Evolutionary conservation across 495 filamentous ascomycete genomes (phyloP), one percentile per base, ranked within the genome.

Genomic region (Talaromyces adpressus): DNA sequence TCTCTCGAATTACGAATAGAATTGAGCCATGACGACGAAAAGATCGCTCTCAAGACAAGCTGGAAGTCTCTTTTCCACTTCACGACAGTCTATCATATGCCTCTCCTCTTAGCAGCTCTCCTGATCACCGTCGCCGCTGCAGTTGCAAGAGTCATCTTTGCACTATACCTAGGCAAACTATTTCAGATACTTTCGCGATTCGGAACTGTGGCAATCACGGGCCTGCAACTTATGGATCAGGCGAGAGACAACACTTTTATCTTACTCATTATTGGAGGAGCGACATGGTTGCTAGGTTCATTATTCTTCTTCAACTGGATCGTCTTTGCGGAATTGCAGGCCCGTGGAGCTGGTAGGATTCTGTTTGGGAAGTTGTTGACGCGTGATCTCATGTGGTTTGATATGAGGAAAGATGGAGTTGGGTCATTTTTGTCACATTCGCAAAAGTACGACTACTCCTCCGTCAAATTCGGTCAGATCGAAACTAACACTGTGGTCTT

Each of bases 371-470:
- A 82, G 2, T 72, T 98, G 18, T 67, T 95, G 22, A 69, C 78
- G 16, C 92, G 89, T 70, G 85, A 93, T 30, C 82, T 95, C 63
- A 80, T 79, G 59, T 98, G 93, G 92, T 98, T 90, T 67, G 92
- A 98, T 70, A 77, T 78, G 47, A 78, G 87, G 49, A 77, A 80
- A 65, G 83, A 89, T 66, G 94, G 93, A 4, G 82, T 91, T 39
- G 84, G 84, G 4, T 87, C 89, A 9, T 77, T 96, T 47, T 70
- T 94, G 16, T 85, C 86, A 14, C 77, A 84, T 49, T 74, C 92
- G 11, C 87, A 94, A 76, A 89, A 85, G 93, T 95, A 77, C 72
- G 84, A 71, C 32, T 41, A n/a, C 57, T 61, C 27, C 41, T 30
- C 22, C 47, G 65, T 58, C 20, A 4, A 14, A 4, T 2, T 61